phyloP scores from a whole-genome alignment of 129 eudicot species.

The Gnaphalium uliginosum region DNA sequence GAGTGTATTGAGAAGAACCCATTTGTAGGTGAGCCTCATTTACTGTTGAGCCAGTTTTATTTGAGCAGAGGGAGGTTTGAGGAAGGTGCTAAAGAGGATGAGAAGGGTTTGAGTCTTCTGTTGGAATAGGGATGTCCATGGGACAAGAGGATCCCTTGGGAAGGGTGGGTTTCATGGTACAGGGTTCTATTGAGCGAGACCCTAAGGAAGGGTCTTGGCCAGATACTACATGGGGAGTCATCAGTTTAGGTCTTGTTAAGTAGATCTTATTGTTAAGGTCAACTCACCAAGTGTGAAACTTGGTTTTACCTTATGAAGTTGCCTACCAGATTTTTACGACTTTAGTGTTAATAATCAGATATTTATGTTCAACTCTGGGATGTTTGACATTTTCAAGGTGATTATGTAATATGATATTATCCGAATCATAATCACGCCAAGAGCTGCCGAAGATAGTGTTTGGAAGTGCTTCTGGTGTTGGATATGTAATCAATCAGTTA shows the following conservation, averaged over 20 bases:
- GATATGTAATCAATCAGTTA: background rate
- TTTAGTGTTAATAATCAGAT: no score
- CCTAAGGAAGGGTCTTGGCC: slow-evolving; percentile 82
- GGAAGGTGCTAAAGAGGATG: no score
- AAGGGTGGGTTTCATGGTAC: slow-evolving; percentile 7
- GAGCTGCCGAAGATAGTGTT: background rate
- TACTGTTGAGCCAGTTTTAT: no score
- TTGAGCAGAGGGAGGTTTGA: no score
- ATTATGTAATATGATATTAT: no score
- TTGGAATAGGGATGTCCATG: slow-evolving; percentile 55
- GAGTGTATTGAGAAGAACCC: slow-evolving; percentile 51
- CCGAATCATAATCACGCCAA: no score
- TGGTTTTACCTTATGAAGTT: background rate
- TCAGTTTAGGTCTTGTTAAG: slow-evolving; percentile 69
- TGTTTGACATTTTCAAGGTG: no score
- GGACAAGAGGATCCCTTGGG: slow-evolving; percentile 43
- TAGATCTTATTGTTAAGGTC: background rate
- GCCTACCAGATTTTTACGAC: background rate
- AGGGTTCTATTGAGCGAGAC: slow-evolving; percentile 71
- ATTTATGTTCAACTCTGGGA: no score
- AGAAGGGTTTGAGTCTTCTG: slow-evolving; percentile 63
- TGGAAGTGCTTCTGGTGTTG: background rate
- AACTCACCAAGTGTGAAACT: background rate
- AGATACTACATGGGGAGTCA: slow-evolving; percentile 70
- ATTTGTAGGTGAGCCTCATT: slow-evolving; percentile 12